phyloP scores from a whole-genome alignment of 1,139 yeast genomes.

The Sugiyamaella xylanicola region DNA sequence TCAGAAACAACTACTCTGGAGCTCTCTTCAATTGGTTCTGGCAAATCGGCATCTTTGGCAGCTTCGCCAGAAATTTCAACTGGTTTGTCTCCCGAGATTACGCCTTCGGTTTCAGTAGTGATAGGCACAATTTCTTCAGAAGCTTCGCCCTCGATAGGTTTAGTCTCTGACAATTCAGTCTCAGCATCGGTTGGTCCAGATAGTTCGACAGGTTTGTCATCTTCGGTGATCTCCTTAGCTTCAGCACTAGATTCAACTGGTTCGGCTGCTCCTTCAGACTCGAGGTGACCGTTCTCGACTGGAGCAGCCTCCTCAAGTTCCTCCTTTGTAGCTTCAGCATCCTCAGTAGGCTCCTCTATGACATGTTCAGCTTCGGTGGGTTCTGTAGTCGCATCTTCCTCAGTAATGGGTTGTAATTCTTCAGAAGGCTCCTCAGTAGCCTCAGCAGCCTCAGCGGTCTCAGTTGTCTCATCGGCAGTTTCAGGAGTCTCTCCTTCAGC shows the following conservation, averaged over 20 bases:
- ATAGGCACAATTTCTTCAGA: too few relatives aligned
- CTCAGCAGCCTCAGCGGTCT: too few relatives aligned
- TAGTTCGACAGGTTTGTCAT: not conserved
- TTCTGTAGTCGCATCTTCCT: conserved; percentile 11
- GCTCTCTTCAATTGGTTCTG: not conserved
- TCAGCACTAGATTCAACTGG: conserved; percentile 10
- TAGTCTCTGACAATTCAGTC: not conserved
- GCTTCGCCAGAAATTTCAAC: conserved; percentile 5
- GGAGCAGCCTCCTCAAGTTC: not conserved
- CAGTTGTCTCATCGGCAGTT: too few relatives aligned
- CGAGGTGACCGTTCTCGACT: not conserved
- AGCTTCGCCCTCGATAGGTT: not conserved
- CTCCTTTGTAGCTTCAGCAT: conserved; percentile 14
- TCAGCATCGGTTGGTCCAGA: not conserved
- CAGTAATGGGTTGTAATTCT: conserved; percentile 19
- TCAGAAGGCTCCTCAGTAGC: conserved; percentile 18
- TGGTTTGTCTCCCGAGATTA: not conserved
- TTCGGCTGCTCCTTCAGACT: not conserved
- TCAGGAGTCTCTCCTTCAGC: conserved; percentile 18
- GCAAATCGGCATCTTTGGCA: conserved; percentile 4
- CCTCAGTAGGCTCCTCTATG: conserved; percentile 14
- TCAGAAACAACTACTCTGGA: not conserved
- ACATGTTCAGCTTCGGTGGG: conserved; percentile 19
- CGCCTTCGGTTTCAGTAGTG: too few relatives aligned
- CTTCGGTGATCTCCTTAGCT: not conserved